phyloP scores from a whole-genome alignment of 2,329 filamentous ascomycete species.

The Alternaria sp. region DNA sequence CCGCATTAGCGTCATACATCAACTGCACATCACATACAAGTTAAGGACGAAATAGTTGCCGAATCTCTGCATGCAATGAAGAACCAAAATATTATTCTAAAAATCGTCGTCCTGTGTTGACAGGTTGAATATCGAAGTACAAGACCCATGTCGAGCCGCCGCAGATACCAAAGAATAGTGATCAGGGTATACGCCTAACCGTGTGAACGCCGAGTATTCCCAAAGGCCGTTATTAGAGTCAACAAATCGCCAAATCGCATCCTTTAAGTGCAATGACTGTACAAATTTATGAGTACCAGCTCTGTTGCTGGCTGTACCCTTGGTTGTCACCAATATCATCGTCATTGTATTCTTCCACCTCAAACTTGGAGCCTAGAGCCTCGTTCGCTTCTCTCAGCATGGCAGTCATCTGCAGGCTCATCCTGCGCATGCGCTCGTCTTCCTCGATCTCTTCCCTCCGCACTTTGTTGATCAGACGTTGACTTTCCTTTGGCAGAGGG shows the following conservation, averaged over 20 bases:
- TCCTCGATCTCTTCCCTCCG: conserved; percentile 78
- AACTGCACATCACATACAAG: not conserved
- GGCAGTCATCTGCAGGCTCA: conserved; percentile 80
- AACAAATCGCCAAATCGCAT: not conserved
- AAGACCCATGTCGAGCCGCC: not conserved
- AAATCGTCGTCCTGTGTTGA: not conserved
- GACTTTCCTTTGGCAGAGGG: conserved; percentile 69
- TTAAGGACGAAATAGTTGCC: not conserved
- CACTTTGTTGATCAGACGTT: conserved; percentile 75
- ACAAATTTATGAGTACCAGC: conserved; percentile 2
- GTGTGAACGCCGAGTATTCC: not conserved
- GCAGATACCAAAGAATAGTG: not conserved
- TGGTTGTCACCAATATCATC: conserved; percentile 22
- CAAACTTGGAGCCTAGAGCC: conserved; percentile 70
- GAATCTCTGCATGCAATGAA: not conserved
- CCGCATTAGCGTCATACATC: not conserved
- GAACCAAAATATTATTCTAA: not conserved
- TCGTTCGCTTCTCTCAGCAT: conserved; percentile 92
- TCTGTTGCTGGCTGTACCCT: conserved; percentile 3
- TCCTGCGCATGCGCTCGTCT: conserved; percentile 79
- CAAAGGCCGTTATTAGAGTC: not conserved
- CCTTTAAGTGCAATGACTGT: not conserved
- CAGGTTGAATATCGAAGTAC: not conserved
- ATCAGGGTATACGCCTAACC: conserved; percentile 2
- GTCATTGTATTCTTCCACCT: conserved; percentile 47